phyloP scores from a whole-genome alignment of 306 rosid species.

The Phaseolus lunatus region DNA sequence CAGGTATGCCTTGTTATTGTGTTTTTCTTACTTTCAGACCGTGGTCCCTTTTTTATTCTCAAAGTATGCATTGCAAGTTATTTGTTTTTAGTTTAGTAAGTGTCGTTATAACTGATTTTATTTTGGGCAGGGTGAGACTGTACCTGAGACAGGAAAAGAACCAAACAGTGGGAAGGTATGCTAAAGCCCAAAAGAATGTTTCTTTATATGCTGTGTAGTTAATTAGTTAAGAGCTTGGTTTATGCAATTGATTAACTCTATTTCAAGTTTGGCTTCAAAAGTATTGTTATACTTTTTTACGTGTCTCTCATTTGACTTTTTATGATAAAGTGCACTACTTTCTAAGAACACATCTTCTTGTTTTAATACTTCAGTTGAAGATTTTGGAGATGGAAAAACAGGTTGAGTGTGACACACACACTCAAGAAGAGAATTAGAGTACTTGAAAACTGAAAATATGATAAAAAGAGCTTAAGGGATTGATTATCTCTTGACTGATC shows the following conservation, averaged over 20 bases:
- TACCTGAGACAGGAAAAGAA: slow-evolving; percentile 79
- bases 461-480: no score
- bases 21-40: slow-evolving; percentile 24
- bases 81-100: slow-evolving; percentile 33
- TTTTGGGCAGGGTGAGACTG: slow-evolving; percentile 85
- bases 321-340: background rate
- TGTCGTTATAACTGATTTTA: slow-evolving; percentile 42
- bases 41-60: slow-evolving; percentile 15
- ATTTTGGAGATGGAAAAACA: no score
- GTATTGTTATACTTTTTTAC: background rate
- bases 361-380: background rate
- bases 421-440: no score
- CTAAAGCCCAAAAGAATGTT: slow-evolving; percentile 23
- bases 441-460: no score
- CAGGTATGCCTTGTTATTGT: slow-evolving; percentile 65
- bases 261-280: slow-evolving; percentile 15
- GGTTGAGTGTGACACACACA: no score
- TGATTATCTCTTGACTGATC: no score
- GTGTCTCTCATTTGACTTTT: slow-evolving; percentile 29
- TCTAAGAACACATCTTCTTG: background rate
- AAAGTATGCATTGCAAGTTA: slow-evolving; percentile 13
- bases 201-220: slow-evolving; percentile 12
- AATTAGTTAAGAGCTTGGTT: background rate
- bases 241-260: background rate
- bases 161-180: slow-evolving; percentile 73